Conservation (phyloP, 108 stramenopile species). For the Seminavis robusta region DNA sequence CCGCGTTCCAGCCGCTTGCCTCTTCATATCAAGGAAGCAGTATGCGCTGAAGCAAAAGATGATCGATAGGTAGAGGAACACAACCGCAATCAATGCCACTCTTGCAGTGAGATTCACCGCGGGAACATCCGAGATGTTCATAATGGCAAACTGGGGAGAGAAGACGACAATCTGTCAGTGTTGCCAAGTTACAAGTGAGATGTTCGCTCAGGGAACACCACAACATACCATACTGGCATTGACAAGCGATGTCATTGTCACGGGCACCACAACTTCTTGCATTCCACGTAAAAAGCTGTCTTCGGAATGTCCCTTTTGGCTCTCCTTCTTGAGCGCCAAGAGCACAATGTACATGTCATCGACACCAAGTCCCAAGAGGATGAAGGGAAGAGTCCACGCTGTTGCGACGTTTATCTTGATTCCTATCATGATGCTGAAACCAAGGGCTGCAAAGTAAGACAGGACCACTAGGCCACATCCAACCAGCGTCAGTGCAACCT, state of each 20-base stretch:
- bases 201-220: no score
- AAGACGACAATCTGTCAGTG: no score
- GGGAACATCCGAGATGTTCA: conserved; percentile 28
- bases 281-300: conserved; percentile 25
- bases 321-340: conserved; percentile 25
- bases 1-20: conserved; percentile 16
- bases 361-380: conserved; percentile 42
- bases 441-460: conserved; percentile 39
- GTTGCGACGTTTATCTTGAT: conserved; percentile 40
- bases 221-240: conserved; percentile 40
- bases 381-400: conserved; percentile 53
- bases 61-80: conserved; percentile 29
- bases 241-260: conserved; percentile 40
- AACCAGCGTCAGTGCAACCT: conserved; percentile 27
- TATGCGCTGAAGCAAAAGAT: conserved; percentile 40
- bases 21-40: conserved; percentile 38
- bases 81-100: conserved; percentile 23
- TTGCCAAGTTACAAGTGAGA: no score
- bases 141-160: conserved; percentile 9
- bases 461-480: conserved; percentile 36
- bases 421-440: conserved; percentile 26
- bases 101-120: conserved; percentile 38
- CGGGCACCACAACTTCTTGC: conserved; percentile 34
- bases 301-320: conserved; percentile 16
- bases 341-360: conserved; percentile 50